Percentiles rank a stretch among this genome's conserved stretches.
phyloP scores from a whole-genome alignment of 306 rosid genomes.

The Citrullus mucosospermus region DNA sequence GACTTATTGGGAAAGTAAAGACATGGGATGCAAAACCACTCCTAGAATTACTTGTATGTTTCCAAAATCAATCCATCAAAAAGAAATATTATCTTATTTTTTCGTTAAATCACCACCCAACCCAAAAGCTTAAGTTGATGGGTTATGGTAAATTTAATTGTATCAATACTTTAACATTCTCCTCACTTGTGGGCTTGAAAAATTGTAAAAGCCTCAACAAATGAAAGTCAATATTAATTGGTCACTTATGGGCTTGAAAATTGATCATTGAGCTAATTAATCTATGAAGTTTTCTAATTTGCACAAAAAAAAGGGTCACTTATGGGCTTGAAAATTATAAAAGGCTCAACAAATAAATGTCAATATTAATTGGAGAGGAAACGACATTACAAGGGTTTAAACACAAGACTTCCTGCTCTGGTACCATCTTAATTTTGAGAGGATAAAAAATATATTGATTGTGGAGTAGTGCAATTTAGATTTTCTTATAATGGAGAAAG shows the following conservation, averaged over 20 bases:
- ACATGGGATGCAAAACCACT: not conserved
- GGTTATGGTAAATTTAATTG: not conserved
- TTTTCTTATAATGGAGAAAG: too few species aligned
- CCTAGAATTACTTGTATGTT: not conserved
- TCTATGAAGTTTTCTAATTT: too few species aligned
- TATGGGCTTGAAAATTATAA: too few species aligned
- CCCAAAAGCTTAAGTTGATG: not conserved
- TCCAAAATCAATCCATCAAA: not conserved
- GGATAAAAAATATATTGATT: not conserved
- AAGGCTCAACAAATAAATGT: too few species aligned
- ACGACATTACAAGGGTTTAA: not conserved
- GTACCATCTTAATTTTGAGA: not conserved
- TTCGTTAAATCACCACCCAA: too few species aligned
- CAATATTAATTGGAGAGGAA: not conserved
- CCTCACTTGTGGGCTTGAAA: not conserved
- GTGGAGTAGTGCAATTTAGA: not conserved
- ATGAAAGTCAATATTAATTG: too few species aligned
- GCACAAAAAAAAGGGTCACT: too few species aligned
- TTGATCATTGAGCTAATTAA: too few species aligned
- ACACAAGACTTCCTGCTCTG: not conserved
- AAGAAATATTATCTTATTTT: not conserved
- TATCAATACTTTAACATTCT: too few species aligned
- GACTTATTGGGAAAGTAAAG: not conserved
- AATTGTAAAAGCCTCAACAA: too few species aligned
- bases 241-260: too few species aligned